Evolutionary conservation across 2,329 filamentous ascomycete genomes (phyloP).

Genomic region (Alternaria atra): DNA sequence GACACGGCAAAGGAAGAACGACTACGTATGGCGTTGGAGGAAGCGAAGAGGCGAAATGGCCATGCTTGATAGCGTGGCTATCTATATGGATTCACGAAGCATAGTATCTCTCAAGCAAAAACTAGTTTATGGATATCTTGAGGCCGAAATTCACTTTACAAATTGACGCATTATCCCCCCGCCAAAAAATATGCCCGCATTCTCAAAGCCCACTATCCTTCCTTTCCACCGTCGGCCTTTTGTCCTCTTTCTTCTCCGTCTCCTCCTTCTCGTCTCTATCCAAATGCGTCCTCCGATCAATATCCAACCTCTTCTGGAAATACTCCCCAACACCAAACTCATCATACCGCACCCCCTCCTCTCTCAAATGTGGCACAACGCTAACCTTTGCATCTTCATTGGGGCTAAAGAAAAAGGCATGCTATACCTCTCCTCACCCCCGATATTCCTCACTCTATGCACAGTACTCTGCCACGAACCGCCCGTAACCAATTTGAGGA

Average conservation of each 20-base stretch:
- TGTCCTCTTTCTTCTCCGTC: neutral
- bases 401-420: conserved; percentile 54
- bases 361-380: conserved; percentile 41
- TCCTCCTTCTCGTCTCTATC: conserved; percentile 17
- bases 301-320: conserved; percentile 43
- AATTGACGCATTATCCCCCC: neutral
- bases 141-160: neutral
- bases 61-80: conserved; percentile 18
- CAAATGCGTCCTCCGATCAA: conserved; percentile 46
- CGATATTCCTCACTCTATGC: conserved; percentile 53
- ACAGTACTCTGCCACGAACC: conserved; percentile 53
- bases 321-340: conserved; percentile 46
- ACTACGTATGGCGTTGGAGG: conserved; percentile 61
- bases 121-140: neutral
- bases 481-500: conserved; percentile 54
- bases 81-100: neutral
- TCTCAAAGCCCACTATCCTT: neutral
- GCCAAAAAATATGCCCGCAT: neutral
- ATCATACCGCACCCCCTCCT: conserved; percentile 34
- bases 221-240: conserved; percentile 1
- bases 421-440: conserved; percentile 52
- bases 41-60: conserved; percentile 64
- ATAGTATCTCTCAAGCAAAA: neutral
- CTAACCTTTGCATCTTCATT: conserved; percentile 46
- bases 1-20: conserved; percentile 58